A percentile compares a stretch with the other conserved stretches of the same genome.
phyloP scores from a whole-genome alignment of 805 yeast species.

The Candida corydali region DNA sequence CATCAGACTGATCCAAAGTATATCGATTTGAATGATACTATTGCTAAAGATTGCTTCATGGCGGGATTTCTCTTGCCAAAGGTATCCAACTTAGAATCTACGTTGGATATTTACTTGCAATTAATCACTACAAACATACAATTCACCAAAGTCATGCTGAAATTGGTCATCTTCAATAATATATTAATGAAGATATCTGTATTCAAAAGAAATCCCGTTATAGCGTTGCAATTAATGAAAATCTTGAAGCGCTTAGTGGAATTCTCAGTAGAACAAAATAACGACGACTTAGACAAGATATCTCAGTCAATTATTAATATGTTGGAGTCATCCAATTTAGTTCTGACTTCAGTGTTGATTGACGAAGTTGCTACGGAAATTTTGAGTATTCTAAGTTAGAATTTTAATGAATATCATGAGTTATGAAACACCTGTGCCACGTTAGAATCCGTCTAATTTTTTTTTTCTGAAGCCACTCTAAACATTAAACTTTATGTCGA shows the following conservation, averaged over 20 bases:
- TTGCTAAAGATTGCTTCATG: constrained; percentile 26
- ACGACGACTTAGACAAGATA: not conserved
- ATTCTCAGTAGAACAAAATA: constrained; percentile 3
- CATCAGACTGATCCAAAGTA: constrained; percentile 22
- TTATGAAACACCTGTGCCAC: too few species aligned
- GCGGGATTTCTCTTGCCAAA: constrained; percentile 38
- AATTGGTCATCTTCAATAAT: constrained; percentile 21
- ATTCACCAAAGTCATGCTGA: constrained; percentile 22
- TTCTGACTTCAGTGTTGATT: constrained; percentile 31
- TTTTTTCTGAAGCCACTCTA: too few species aligned
- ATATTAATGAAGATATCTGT: constrained; percentile 25
- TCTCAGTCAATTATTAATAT: constrained; percentile 3
- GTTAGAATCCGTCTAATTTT: too few species aligned
- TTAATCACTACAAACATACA: constrained; percentile 20
- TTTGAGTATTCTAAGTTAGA: constrained; percentile 1
- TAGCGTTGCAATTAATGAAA: constrained; percentile 32
- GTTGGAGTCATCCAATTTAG: constrained; percentile 11
- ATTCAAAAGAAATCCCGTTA: constrained; percentile 31
- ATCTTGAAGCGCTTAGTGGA: constrained; percentile 19
- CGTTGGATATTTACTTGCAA: constrained; percentile 37
- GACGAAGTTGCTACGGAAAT: constrained; percentile 32
- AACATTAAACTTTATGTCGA: too few species aligned
- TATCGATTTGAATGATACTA: constrained; percentile 19
- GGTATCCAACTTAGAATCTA: constrained; percentile 40
- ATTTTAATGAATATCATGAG: constrained; percentile 1